phyloP scores from a whole-genome alignment of 129 eudicot species.

The Lactuca saligna region DNA sequence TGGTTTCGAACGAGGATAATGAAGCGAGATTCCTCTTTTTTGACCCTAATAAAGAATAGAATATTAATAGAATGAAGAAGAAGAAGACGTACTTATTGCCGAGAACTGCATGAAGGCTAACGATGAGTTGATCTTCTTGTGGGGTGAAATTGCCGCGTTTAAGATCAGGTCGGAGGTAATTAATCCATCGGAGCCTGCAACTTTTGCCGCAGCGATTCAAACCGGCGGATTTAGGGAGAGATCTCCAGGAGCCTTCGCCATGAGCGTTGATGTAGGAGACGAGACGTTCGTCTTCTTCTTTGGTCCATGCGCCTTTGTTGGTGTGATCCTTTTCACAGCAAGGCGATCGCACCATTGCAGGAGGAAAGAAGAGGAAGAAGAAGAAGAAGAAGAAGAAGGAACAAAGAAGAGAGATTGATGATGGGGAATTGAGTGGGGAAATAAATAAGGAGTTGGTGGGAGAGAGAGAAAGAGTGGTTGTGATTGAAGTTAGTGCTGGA shows the following conservation, averaged over 20 bases:
- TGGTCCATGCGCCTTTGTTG: constrained; percentile 94
- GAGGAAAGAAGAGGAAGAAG: background rate
- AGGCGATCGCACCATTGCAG: constrained; percentile 67
- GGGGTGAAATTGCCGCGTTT: constrained; percentile 70
- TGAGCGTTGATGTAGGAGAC: constrained; percentile 59
- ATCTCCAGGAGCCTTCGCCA: constrained; percentile 72
- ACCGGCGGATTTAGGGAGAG: constrained; percentile 72
- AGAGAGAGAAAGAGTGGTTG: constrained; percentile 54
- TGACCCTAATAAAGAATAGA: background rate
- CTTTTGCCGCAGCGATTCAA: constrained; percentile 70
- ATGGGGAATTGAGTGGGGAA: constrained; percentile 48
- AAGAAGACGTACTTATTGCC: constrained; percentile 55
- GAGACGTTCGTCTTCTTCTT: constrained; percentile 78
- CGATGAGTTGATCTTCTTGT: constrained; percentile 72
- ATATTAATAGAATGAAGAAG: background rate
- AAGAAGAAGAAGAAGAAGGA: background rate
- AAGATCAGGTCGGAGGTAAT: constrained; percentile 68
- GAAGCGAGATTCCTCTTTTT: background rate
- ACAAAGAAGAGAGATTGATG: constrained; percentile 15
- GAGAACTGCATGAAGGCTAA: constrained; percentile 64
- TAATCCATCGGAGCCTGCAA: constrained; percentile 72
- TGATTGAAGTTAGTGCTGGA: constrained; percentile 65
- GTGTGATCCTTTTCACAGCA: constrained; percentile 81
- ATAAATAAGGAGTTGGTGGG: constrained; percentile 43
- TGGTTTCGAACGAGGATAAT: background rate